A percentile compares a stretch with the other conserved stretches of the same genome.
phyloP scores from a whole-genome alignment of 73 alveolate genomes.

The Paramecium caudatum region DNA sequence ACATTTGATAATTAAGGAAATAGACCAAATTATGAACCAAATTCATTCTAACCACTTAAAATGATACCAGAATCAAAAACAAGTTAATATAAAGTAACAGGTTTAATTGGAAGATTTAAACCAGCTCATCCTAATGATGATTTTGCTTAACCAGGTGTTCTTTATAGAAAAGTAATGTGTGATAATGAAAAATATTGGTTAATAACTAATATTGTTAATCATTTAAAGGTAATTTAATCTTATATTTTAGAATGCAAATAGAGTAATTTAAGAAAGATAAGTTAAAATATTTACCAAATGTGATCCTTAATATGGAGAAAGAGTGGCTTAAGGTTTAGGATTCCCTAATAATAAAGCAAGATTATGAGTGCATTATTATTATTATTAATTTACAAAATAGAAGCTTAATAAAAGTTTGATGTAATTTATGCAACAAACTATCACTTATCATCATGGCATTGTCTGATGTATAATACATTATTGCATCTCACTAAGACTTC shows the following conservation, averaged over 20 bases:
- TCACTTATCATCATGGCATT: conserved; percentile 49
- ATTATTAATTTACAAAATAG: no score
- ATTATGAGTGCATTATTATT: no score
- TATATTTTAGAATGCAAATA: conserved; percentile 68
- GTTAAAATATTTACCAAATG: conserved; percentile 83
- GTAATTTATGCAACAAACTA: background rate
- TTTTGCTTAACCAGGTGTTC: conserved; percentile 84
- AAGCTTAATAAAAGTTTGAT: no score
- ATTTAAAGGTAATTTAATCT: conserved; percentile 66
- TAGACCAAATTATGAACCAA: conserved; percentile 92
- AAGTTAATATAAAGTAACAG: conserved; percentile 72
- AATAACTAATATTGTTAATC: conserved; percentile 79
- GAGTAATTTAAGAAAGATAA: conserved; percentile 85
- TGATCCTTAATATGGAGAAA: conserved; percentile 88
- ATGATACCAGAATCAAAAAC: conserved; percentile 77
- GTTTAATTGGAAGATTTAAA: conserved; percentile 72
- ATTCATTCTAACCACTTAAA: conserved; percentile 71
- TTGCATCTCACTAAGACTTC: conserved; percentile 82
- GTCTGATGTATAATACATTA: conserved; percentile 80
- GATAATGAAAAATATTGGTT: conserved; percentile 80
- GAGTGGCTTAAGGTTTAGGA: conserved; percentile 86
- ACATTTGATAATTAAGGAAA: conserved; percentile 84
- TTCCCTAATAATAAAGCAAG: conserved; percentile 80
- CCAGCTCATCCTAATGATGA: conserved; percentile 81
- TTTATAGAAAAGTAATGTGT: conserved; percentile 85